Evolutionary conservation across 1,284 basidiomycete species (phyloP).

Genomic region (Volvariella volvacea): DNA sequence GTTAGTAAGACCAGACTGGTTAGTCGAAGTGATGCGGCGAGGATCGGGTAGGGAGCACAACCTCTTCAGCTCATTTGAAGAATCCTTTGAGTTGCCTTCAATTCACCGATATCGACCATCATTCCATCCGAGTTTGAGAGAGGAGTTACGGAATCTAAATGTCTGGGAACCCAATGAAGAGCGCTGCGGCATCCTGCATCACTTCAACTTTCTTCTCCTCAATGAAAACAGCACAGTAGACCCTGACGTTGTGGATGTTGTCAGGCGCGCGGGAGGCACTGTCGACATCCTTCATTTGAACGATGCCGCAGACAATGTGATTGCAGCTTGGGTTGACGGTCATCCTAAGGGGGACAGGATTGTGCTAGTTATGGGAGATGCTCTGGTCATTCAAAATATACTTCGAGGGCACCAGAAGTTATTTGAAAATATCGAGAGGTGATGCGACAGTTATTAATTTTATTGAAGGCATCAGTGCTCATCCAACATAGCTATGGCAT

Average conservation of each 20-base stretch:
- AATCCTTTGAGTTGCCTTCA: conserved; percentile 39
- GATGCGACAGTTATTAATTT: no score
- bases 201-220: conserved; percentile 51
- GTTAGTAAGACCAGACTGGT: conserved; percentile 60
- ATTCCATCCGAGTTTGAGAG: conserved; percentile 42
- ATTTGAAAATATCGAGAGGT: no score
- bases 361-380: conserved; percentile 48
- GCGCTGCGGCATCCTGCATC: conserved; percentile 44
- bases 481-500: no score
- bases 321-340: conserved; percentile 43
- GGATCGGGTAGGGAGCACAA: conserved; percentile 29
- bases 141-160: conserved; percentile 40
- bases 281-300: conserved; percentile 53
- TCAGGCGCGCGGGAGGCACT: conserved; percentile 47
- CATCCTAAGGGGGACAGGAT: conserved; percentile 39
- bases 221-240: conserved; percentile 47
- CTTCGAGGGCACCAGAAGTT: conserved; percentile 37
- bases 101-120: conserved; percentile 49
- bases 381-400: no score
- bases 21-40: conserved; percentile 46
- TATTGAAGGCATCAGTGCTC: no score
- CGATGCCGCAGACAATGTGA: conserved; percentile 40
- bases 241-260: conserved; percentile 40
- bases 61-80: conserved; percentile 39
- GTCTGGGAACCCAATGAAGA: conserved; percentile 63